Evolutionary conservation across 306 rosid genomes (phyloP), one percentile per base, ranked within the genome.

Genomic region (Mimosa pudica): DNA sequence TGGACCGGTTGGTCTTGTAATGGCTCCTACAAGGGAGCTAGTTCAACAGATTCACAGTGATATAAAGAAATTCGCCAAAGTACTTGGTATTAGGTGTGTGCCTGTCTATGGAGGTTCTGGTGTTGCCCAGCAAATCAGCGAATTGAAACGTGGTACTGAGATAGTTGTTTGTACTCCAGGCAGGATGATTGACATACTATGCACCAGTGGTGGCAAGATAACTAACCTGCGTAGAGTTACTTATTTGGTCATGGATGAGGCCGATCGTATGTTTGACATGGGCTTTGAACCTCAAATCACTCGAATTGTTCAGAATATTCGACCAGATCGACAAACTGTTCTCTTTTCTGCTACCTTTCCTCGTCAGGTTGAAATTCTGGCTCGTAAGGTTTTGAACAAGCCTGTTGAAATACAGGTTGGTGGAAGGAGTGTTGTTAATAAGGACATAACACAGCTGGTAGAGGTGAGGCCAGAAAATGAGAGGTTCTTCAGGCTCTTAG

Each of bases 251-350:
- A 90, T 94, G 96, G 98, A 94, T 85, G 98, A 94, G 84, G 98
- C 98, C 79, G 98, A 94, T 88, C 85, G 98, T 73, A 94, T 94
- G 98, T 92, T 94, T 85, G 98, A 94, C 88, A 94, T 94, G 98
- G 98, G 98, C 42, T 94, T 94, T 84, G 97, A 94, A 81, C 98
- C 98, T 63, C 98, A 94, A 80, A 94, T 94, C 85, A 92, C 96
- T 77, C 83, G 96, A 83, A 94, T 94, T 79, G 98, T 94, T 82
- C 96, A 94, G 82, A 90, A 94, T 79, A 90, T 94, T 69, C 89
- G 86, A n/a, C 97, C 97, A 0, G 96, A 90, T 86, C 95, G 96
- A 32, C 98, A 94, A 79, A 94, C 97, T 7, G 96, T 92, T 58
- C 88, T 94, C 77, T 94, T 94, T 82, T 92, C 98, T 87, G 97